phyloP scores from a whole-genome alignment of 345 rosid species.

The Boechera stricta region DNA sequence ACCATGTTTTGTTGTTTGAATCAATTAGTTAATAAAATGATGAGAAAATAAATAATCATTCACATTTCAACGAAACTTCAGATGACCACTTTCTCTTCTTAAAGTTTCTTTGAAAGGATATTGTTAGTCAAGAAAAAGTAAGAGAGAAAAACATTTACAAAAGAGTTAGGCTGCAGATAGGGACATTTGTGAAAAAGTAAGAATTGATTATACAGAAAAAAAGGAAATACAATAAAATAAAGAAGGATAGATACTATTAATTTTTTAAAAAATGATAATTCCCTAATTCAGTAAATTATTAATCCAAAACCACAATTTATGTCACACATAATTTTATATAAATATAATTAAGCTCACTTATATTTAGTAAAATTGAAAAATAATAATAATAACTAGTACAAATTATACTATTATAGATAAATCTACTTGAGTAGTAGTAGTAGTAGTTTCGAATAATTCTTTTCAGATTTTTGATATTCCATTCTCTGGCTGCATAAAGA shows the following conservation, averaged over 20 bases:
- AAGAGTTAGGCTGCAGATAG: constrained; percentile 28
- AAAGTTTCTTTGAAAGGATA: neutral
- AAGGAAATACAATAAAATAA: neutral
- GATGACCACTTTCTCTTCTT: neutral
- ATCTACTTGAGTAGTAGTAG: neutral
- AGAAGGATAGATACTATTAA: neutral
- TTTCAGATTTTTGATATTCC: neutral
- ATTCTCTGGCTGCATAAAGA: neutral
- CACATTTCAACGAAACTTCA: neutral
- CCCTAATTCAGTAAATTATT: neutral
- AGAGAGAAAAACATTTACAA: neutral
- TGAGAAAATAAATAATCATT: neutral
- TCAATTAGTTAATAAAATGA: neutral
- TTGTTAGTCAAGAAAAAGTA: constrained; percentile 9
- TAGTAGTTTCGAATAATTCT: neutral
- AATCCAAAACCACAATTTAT: neutral
- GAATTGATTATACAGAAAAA: constrained; percentile 12
- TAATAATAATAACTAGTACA: too few species aligned
- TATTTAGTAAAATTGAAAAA: neutral
- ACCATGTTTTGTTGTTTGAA: neutral
- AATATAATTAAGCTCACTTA: neutral
- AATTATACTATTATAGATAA: neutral
- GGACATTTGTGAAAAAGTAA: constrained; percentile 28
- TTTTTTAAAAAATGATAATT: neutral
- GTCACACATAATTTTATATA: neutral